These are phyloP conservation scores for Talaromyces atroroseus DNA, from an alignment of 2,329 filamentous ascomycete genomes.

Conservation along the genomic window DNA sequence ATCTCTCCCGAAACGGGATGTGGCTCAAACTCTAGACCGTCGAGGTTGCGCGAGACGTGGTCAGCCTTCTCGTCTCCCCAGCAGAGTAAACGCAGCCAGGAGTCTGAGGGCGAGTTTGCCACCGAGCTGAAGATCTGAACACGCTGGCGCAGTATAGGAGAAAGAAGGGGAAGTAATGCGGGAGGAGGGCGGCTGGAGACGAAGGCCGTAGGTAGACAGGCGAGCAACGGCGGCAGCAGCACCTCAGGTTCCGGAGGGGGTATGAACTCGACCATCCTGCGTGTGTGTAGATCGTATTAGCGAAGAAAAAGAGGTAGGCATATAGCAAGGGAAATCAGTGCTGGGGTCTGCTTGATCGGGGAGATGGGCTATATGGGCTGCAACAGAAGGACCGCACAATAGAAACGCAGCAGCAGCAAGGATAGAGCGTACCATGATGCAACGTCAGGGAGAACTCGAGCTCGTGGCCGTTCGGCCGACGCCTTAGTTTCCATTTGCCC, in stretches of 20 bases:
- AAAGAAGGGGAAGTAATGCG: slow-evolving; percentile 55
- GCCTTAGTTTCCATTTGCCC: slow-evolving; percentile 13
- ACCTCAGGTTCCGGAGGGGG: slow-evolving; percentile 51
- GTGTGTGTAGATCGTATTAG: not conserved
- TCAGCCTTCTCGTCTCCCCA: slow-evolving; percentile 53
- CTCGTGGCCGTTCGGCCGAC: slow-evolving; percentile 8
- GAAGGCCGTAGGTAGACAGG: slow-evolving; percentile 58
- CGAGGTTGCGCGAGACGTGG: slow-evolving; percentile 49
- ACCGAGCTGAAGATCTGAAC: slow-evolving; percentile 51
- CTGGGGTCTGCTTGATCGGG: no score
- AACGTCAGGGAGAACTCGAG: slow-evolving; percentile 8
- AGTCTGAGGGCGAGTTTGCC: slow-evolving; percentile 39
- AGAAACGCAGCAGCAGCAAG: not conserved
- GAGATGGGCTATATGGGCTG: no score
- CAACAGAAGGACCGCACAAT: not conserved
- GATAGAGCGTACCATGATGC: slow-evolving; percentile 8
- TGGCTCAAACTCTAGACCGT: slow-evolving; percentile 53
- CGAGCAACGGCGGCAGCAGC: slow-evolving; percentile 58
- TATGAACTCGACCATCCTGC: slow-evolving; percentile 50
- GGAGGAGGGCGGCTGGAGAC: slow-evolving; percentile 56
- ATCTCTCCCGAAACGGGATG: slow-evolving; percentile 62
- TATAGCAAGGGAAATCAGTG: no score
- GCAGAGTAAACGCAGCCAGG: slow-evolving; percentile 56
- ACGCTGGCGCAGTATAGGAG: slow-evolving; percentile 59
- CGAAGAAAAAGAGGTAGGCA: no score